These are phyloP conservation scores for Cornus controversa DNA, from an alignment of 148 eudicot species.

Conservation along the genomic window DNA sequence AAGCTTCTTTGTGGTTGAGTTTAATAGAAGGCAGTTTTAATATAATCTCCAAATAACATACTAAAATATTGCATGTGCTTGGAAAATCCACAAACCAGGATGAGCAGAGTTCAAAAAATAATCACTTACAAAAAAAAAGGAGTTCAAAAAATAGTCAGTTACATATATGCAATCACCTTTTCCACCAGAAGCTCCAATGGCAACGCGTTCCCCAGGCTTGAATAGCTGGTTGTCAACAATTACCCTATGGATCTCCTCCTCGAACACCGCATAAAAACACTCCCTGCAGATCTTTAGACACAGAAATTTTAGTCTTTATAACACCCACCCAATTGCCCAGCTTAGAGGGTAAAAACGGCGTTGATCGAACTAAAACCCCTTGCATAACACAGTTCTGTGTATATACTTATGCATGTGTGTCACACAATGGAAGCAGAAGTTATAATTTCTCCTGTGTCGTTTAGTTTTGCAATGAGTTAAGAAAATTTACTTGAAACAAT, in stretches of 20 bases:
- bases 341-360: not conserved
- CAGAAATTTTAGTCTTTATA: not conserved
- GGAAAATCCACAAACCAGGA: not conserved
- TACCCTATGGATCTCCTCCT: conserved; percentile 78
- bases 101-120: not conserved
- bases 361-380: not conserved
- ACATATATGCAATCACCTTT: conserved; percentile 51
- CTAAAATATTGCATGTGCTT: not conserved
- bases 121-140: not conserved
- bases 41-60: not conserved
- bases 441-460: not conserved
- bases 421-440: not conserved
- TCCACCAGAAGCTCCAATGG: conserved; percentile 98
- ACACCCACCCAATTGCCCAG: not conserved
- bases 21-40: too few species aligned
- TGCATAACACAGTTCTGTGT: not conserved
- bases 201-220: conserved; percentile 83
- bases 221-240: conserved; percentile 79
- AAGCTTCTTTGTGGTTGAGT: not conserved
- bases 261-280: conserved; percentile 82
- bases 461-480: too few species aligned
- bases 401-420: too few species aligned
- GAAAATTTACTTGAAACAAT: too few species aligned
- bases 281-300: conserved; percentile 83
- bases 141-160: not conserved